Evolutionary conservation across 495 filamentous ascomycete genomes (phyloP).

Genomic region (Letharia lupina): DNA sequence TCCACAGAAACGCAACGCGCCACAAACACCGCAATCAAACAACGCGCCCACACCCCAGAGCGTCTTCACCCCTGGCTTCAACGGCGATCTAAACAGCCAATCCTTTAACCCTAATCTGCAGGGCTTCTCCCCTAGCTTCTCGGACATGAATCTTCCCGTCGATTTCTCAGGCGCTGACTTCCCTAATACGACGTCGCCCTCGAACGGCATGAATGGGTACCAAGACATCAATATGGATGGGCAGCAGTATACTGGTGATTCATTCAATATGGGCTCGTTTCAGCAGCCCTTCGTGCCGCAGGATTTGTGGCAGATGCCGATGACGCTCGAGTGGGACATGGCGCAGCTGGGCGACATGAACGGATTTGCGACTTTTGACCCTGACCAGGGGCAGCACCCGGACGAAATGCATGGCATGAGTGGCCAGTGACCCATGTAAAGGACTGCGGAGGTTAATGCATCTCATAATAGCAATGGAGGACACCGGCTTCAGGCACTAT

Average conservation of each 20-base stretch:
- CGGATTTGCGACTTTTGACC: slow-evolving; percentile 14
- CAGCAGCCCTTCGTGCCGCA: slow-evolving; percentile 95
- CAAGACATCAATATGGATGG: slow-evolving; percentile 30
- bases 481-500: neutral
- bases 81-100: slow-evolving; percentile 22
- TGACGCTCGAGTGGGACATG: slow-evolving; percentile 98
- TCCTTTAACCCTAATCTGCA: slow-evolving; percentile 27
- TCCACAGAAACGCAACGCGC: slow-evolving; percentile 19
- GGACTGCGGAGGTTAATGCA: neutral
- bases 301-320: slow-evolving; percentile 92
- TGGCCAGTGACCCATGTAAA: neutral
- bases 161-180: slow-evolving; percentile 22
- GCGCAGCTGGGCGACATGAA: slow-evolving; percentile 61
- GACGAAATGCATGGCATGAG: neutral
- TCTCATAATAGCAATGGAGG: neutral
- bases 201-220: slow-evolving; percentile 28
- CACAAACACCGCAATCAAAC: slow-evolving; percentile 19
- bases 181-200: slow-evolving; percentile 30
- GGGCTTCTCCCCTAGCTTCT: slow-evolving; percentile 33
- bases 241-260: slow-evolving; percentile 26
- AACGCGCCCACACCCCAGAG: slow-evolving; percentile 13
- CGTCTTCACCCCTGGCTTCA: slow-evolving; percentile 21
- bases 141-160: slow-evolving; percentile 23
- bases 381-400: neutral
- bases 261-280: slow-evolving; percentile 44